Evolutionary conservation across 2,329 filamentous ascomycete species (phyloP), one percentile per base, ranked within the genome.

Genomic region (Pestalotiopsis sp.): DNA sequence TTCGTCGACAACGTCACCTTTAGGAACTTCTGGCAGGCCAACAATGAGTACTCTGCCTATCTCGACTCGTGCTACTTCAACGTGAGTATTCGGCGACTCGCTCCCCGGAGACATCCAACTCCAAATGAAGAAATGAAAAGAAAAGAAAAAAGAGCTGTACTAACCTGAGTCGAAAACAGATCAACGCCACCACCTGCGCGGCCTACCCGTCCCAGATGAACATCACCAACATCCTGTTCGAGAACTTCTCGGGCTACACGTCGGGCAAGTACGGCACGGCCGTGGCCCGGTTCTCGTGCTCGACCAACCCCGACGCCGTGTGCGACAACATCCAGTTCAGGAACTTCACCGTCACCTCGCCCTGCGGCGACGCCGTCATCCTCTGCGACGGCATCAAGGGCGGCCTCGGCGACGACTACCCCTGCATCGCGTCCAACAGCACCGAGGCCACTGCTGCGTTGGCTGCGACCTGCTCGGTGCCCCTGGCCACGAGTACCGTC

Each of bases 1-100:
- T 89, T 85, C 67, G 87, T 90, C 71, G 83, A 86, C 72, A 91
- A 90, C 74, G 82, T 90, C 62, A 90, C 88, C 1, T 91, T 89
- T 78, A 69, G 76, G 52, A 87, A 90, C 77, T 86, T 90, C 72
- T 86, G 84, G 77, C 82, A 88, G 56, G 86, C 86, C 23, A 87
- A 88, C 70, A 88, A 87, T 23, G 88, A 90, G 71, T 83, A 84
- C 70, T 83, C 86, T 0, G 82, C 89, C 25, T 86, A 88, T 45
- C 79, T 91, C 7, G 88, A 90, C 73, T 87, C 88, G 36, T 90
- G 88, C 78, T 90, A 90, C 77, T 90, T 90, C 77, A 85, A 90
- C 70, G 80, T 88, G 70, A 83, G 80, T 70, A 12, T 14, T 23
- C 20, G 20, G 20, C 20, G 20, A 23, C 20, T 23, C 20, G 20